Evolutionary conservation across 345 rosid species (phyloP).

Genomic region (Hypericum androsaemum): DNA sequence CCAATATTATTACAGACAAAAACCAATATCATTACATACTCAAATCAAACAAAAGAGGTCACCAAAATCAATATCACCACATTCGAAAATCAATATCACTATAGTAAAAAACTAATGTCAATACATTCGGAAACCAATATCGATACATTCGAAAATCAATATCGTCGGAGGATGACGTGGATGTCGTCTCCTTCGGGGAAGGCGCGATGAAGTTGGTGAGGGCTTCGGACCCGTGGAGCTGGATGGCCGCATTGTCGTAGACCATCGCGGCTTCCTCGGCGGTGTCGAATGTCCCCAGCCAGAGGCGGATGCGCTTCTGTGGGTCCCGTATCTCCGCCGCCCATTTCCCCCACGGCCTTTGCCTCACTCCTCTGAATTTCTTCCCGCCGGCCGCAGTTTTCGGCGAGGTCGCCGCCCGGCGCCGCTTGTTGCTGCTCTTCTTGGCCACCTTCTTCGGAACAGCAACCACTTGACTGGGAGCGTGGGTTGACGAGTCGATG

Average conservation of each 20-base stretch:
- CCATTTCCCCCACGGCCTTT: slow-evolving; percentile 99
- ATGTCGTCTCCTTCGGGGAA: slow-evolving; percentile 14
- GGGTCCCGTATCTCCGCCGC: slow-evolving; percentile 99
- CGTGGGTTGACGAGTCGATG: slow-evolving; percentile 24
- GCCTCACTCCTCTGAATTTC: slow-evolving; percentile 86
- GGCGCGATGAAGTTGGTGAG: slow-evolving; percentile 63
- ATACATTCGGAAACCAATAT: too few species aligned
- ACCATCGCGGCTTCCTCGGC: slow-evolving; percentile 96
- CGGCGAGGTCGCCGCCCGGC: neutral
- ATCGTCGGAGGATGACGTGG: slow-evolving; percentile 32
- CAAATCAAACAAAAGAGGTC: too few species aligned
- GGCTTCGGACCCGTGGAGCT: slow-evolving; percentile 89
- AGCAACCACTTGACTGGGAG: neutral
- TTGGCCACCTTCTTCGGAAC: slow-evolving; percentile 6
- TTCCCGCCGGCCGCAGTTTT: slow-evolving; percentile 19
- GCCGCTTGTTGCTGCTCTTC: slow-evolving; percentile 3
- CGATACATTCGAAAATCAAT: too few species aligned
- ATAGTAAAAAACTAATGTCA: too few species aligned
- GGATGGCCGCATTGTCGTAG: slow-evolving; percentile 86
- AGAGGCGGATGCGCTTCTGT: slow-evolving; percentile 51
- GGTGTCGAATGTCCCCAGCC: slow-evolving; percentile 86
- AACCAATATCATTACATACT: too few species aligned
- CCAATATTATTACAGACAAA: too few species aligned
- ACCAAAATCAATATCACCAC: too few species aligned
- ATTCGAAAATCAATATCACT: too few species aligned